Base-by-base conservation (phyloP, 139 green algal genomes). In the Ulvella scutata region DNA sequence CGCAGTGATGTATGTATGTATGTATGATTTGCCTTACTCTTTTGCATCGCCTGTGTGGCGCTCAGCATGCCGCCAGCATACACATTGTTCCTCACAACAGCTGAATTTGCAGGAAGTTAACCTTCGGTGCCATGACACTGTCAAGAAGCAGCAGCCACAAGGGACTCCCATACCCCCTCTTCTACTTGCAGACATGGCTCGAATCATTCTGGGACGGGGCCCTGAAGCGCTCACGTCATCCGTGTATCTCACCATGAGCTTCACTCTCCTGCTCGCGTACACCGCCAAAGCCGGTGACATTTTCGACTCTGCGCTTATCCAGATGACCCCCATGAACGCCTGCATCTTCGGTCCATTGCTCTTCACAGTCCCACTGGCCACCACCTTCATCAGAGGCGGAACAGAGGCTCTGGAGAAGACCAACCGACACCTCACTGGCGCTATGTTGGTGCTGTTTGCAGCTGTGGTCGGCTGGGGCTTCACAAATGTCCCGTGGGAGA, bases 201-300 rank as follows among this genome's bases (percentile, higher is more conserved):
- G 51, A n/a, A n/a, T 67, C 51, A 67, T 26, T 26, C 51, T 67
- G n/a, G 51, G 51, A n/a, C 17, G n/a, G n/a, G 51, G 31, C 51
- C n/a, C 51, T 26, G 51, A 67, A 26, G 51, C 51, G n/a, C 6
- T 6, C 51, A 26, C 33, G n/a, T 34, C 13, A n/a, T 34, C 51
- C 51, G 33, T 67, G n/a, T 67, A 67, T 26, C 51, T 67, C 51
- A 67, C 51, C 51, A 67, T 67, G 51, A 36, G n/a, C 51, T 67
- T 67, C 51, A 67, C 51, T 26, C 51, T 67, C 17, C 51, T 67
- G n/a, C 51, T 67, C 51, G 51, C 51, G 9, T 67, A 67, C 51
- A 67, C 51, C 51, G 31, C 51, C 51, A n/a, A 26, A n/a, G 51
- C 51, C 51, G 51, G 51, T 26, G 51, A 67, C n/a, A n/a, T 67